phyloP scores from a whole-genome alignment of 441 rosid genomes.

The Manihot esculenta region DNA sequence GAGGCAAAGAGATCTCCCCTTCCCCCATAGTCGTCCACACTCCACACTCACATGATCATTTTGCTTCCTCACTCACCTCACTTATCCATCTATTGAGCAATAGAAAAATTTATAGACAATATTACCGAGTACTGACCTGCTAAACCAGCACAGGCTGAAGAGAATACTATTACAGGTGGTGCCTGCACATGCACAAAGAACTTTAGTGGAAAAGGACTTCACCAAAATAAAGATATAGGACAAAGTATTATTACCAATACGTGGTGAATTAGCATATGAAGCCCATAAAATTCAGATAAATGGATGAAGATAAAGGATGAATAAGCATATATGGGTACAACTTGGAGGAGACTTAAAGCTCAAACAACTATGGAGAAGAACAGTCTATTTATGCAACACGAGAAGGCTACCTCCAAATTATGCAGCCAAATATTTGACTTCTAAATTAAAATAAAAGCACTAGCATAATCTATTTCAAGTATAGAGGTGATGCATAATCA shows the following conservation, averaged over 20 bases:
- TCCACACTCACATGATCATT: not conserved
- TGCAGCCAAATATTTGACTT: not conserved
- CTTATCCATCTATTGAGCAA: not conserved
- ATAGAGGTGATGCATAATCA: too few relatives aligned
- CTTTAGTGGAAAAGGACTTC: not conserved
- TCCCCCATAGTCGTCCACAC: not conserved
- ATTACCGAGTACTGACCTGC: constrained; percentile 56
- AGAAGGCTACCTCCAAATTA: not conserved
- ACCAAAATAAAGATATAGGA: not conserved
- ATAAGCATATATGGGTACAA: not conserved
- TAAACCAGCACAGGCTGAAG: constrained; percentile 90
- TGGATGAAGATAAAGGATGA: not conserved
- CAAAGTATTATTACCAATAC: not conserved
- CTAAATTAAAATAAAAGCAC: not conserved
- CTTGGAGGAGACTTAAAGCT: not conserved
- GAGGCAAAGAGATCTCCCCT: not conserved
- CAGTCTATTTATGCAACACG: not conserved
- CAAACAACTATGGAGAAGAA: not conserved
- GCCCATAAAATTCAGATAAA: not conserved
- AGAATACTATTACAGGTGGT: constrained; percentile 88
- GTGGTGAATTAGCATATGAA: not conserved
- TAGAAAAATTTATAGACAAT: not conserved
- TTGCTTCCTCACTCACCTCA: not conserved
- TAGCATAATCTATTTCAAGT: not conserved
- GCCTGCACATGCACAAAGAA: constrained; percentile 51